Evolutionary conservation across 2,329 filamentous ascomycete genomes (phyloP), one percentile per base, ranked within the genome.

Genomic region (Magnaporthiopsis incrustans): DNA sequence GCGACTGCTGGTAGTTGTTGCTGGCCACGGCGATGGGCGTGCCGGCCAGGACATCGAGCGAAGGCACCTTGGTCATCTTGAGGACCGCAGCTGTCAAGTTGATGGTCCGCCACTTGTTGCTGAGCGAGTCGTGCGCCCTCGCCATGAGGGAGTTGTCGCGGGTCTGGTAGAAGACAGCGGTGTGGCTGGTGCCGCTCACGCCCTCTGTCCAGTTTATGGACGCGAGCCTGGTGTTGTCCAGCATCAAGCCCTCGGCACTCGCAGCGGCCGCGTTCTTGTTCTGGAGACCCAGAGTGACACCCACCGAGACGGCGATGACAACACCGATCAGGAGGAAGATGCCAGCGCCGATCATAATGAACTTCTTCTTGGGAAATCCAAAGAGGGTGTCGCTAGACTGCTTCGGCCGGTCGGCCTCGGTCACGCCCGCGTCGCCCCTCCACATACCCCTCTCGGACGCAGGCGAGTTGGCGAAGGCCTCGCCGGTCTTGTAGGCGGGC

Each of bases 341-440:
- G 18, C n/a, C 33, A 14, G 6, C 59, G 5, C 15, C 59, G 32
- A n/a, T 38, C 27, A 26, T 33, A 1, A 60, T 38, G 32, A 60
- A 33, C 59, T 25, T 60, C 33, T 60, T 60, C 33, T 38, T 33
- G 33, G 59, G 59, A 38, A 44, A 60, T 33, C 59, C 59, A 14
- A 22, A 38, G 33, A 60, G 44, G 33, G 32, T 30, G 33, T 44
- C 26, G 33, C 38, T 33, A 8, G 22, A 12, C 33, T 22, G 59
- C 59, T 26, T 60, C 33, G 59, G 59, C 12, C 33, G n/a, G 33
- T 60, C 59, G n/a, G 8, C 33, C 33, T 60, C 33, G 18, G 33
- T 27, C n/a, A 60, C 59, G 33, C 59, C 59, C 1, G 59, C 59
- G n/a, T 60, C 59, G 59, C 59, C 59, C 33, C 59, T 33, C 44